Evolutionary conservation across 495 filamentous ascomycete genomes (phyloP).

Genomic region (Peziza echinospora): DNA sequence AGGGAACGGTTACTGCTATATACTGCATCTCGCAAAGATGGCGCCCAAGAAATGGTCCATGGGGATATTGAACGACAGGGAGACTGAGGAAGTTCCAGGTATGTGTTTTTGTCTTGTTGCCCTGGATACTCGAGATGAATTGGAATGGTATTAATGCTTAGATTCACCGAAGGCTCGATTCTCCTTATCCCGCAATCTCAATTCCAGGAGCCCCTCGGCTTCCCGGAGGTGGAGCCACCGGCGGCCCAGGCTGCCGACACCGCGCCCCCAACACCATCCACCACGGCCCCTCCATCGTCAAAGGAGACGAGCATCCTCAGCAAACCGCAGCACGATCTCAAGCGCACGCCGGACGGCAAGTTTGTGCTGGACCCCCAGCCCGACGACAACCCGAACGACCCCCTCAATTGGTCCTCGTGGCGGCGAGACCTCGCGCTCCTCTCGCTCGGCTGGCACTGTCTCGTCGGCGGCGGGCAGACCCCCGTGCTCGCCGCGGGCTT

Average conservation of each 20-base stretch:
- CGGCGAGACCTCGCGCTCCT: conserved; percentile 61
- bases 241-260: conserved; percentile 7
- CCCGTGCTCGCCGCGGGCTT: conserved; percentile 83
- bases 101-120: conserved; percentile 14
- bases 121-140: background rate
- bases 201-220: conserved; percentile 31
- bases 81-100: conserved; percentile 88
- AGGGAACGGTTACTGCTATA: no score
- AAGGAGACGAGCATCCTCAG: no score
- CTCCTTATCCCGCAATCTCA: conserved; percentile 51
- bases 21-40: background rate
- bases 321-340: conserved; percentile 25
- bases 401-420: conserved; percentile 78
- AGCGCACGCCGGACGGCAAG: conserved; percentile 59
- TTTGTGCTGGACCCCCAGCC: conserved; percentile 86
- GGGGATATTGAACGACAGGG: conserved; percentile 61
- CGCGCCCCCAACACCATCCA: conserved; percentile 8
- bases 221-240: conserved; percentile 11
- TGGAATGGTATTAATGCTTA: conserved; percentile 19
- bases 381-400: conserved; percentile 76
- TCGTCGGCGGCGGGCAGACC: conserved; percentile 86
- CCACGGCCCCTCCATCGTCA: conserved; percentile 13
- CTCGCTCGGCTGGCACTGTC: conserved; percentile 73
- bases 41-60: conserved; percentile 38
- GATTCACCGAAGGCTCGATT: conserved; percentile 51